These are phyloP conservation scores for Neurospora tetrasperma DNA, from an alignment of 495 filamentous ascomycete genomes.

Conservation along the genomic window DNA sequence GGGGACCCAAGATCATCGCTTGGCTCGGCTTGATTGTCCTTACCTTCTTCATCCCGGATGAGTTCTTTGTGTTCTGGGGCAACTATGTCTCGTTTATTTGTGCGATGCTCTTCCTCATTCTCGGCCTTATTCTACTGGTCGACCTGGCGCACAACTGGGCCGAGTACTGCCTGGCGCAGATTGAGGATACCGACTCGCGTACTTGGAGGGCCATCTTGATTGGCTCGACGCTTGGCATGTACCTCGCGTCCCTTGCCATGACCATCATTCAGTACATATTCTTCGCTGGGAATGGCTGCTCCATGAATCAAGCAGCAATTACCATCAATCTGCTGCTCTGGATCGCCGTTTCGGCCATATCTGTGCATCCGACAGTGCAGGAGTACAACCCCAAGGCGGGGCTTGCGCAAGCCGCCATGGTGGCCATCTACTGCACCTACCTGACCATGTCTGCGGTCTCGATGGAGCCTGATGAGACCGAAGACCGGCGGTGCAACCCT, in stretches of 20 bases:
- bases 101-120: slow-evolving; percentile 87
- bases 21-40: slow-evolving; percentile 81
- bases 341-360: slow-evolving; percentile 69
- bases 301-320: slow-evolving; percentile 83
- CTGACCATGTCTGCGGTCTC: slow-evolving; percentile 96
- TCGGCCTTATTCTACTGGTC: slow-evolving; percentile 86
- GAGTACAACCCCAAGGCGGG: slow-evolving; percentile 88
- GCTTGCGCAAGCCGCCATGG: slow-evolving; percentile 93
- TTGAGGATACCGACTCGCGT: slow-evolving; percentile 77
- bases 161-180: slow-evolving; percentile 87
- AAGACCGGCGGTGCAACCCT: slow-evolving; percentile 84
- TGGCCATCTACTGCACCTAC: slow-evolving; percentile 96
- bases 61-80: slow-evolving; percentile 92
- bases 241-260: slow-evolving; percentile 78
- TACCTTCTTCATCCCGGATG: slow-evolving; percentile 90
- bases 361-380: slow-evolving; percentile 83
- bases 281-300: slow-evolving; percentile 73
- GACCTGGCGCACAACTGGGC: slow-evolving; percentile 98
- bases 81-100: slow-evolving; percentile 84
- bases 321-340: slow-evolving; percentile 79
- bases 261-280: slow-evolving; percentile 96
- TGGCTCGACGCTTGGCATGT: slow-evolving; percentile 90
- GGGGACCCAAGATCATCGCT: slow-evolving; percentile 68
- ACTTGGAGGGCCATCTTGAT: slow-evolving; percentile 80
- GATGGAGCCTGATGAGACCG: slow-evolving; percentile 81